A percentile compares a stretch with the other conserved stretches of the same genome.
Evolutionary conservation across 208 protist genomes (phyloP).

Genomic region (Wallacemonas sp.): DNA sequence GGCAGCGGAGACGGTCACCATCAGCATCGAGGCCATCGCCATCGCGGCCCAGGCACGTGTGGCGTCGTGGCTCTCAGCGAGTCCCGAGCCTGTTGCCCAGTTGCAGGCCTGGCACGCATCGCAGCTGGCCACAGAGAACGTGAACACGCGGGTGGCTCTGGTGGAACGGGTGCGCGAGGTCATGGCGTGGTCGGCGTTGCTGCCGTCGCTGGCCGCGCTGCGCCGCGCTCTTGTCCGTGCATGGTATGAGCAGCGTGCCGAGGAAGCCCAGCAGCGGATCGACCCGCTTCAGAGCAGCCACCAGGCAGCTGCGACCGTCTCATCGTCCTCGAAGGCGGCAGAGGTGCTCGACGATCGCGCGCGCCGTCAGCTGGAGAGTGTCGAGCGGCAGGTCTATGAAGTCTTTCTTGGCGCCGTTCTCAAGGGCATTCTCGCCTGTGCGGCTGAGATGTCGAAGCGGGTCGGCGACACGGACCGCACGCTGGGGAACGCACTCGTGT

Average conservation of each 20-base stretch:
- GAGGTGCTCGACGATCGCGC: slow-evolving; percentile 7
- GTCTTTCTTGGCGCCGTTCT: slow-evolving; percentile 4
- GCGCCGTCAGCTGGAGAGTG: slow-evolving; percentile 10
- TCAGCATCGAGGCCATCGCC: slow-evolving; percentile 19
- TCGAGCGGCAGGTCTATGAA: slow-evolving; percentile 12
- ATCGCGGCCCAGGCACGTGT: not conserved
- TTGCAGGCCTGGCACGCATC: not conserved
- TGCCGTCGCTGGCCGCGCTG: slow-evolving; percentile 25
- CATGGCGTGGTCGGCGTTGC: slow-evolving; percentile 6
- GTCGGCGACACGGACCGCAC: not conserved
- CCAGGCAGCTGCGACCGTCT: not conserved
- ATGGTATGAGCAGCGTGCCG: slow-evolving; percentile 38
- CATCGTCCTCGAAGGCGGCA: not conserved
- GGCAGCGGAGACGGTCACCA: slow-evolving; percentile 32
- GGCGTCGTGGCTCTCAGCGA: not conserved
- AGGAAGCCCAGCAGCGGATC: slow-evolving; percentile 24
- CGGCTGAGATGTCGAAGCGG: not conserved
- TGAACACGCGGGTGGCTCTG: not conserved
- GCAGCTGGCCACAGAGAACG: not conserved
- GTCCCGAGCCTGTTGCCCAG: not conserved
- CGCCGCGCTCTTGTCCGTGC: slow-evolving; percentile 35
- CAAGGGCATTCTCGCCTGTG: not conserved
- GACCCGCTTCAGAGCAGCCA: slow-evolving; percentile 2
- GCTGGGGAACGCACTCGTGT: not conserved
- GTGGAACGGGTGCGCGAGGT: not conserved